Percentiles rank a stretch among this genome's conserved stretches.
phyloP scores from a whole-genome alignment of 805 yeast genomes.

The Saccharomycopsis malanga region DNA sequence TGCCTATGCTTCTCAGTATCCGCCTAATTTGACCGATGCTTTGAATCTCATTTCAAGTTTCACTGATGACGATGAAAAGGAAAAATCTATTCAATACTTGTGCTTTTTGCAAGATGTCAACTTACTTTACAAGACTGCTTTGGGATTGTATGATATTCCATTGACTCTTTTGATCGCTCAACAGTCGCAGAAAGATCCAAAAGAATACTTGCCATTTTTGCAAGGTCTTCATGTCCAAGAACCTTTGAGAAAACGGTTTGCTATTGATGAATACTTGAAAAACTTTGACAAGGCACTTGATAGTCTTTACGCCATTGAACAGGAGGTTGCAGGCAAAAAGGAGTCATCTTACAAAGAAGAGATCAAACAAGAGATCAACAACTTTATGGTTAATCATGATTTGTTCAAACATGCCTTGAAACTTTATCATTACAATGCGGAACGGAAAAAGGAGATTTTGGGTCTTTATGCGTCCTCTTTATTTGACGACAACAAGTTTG shows the following conservation, averaged over 20 bases:
- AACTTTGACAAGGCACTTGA: conserved; percentile 60
- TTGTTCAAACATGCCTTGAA: conserved; percentile 64
- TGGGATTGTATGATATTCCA: conserved; percentile 76
- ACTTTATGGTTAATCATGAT: conserved; percentile 61
- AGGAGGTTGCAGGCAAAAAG: conserved; percentile 27
- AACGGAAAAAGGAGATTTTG: conserved; percentile 49
- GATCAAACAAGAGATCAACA: conserved; percentile 51
- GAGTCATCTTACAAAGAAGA: conserved; percentile 27
- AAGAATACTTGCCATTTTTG: conserved; percentile 89
- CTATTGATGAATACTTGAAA: conserved; percentile 74
- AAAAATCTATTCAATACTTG: conserved; percentile 68
- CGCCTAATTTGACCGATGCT: conserved; percentile 78
- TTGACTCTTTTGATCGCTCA: conserved; percentile 83
- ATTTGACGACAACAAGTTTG: conserved; percentile 46
- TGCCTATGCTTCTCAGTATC: conserved; percentile 86
- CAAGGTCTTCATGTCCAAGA: conserved; percentile 67
- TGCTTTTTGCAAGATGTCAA: conserved; percentile 90
- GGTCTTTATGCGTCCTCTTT: conserved; percentile 56
- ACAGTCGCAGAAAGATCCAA: conserved; percentile 95
- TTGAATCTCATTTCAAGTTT: conserved; percentile 52
- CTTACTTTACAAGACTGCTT: conserved; percentile 66
- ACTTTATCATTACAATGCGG: conserved; percentile 50
- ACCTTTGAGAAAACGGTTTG: conserved; percentile 58
- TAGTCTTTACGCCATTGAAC: conserved; percentile 49
- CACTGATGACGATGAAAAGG: conserved; percentile 42